Base-by-base conservation (phyloP, 345 rosid species). In the Pistacia vera region DNA sequence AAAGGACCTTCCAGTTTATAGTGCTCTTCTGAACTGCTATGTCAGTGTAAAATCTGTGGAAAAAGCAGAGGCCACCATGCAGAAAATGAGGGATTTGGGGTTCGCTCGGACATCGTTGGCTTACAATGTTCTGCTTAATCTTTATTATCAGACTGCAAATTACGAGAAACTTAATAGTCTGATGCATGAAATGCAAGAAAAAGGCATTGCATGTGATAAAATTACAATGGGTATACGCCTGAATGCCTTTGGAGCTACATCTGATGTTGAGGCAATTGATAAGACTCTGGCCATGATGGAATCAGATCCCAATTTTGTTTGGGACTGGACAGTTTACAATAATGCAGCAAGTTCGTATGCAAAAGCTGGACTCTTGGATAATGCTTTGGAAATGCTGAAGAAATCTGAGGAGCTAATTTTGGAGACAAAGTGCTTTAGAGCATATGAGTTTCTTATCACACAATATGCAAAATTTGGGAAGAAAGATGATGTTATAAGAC, bases 1-100 rank as follows among this genome's bases (percentile, higher is more conserved):
- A 2, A 80, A 68, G 72, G 36, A 4, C 9, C 52, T 60, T 46
- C 59, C 67, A 61, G 75, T 75, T 62, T 84, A 83, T 59, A n/a
- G 76, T 57, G 72, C 90, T 48, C 87, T 88, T 54, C 82, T 88
- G n/a, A 78, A 77, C 58, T 84, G 90, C 85, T 85, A 86, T 70
- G 73, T 65, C 25, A 20, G 33, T 17, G 73, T 12, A 35, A 72
- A 77, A 30, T 75, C 70, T 22, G 77, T 83, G 54, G 87, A 84
- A 44, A 83, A 86, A 46, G 85, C 91, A 10, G 89, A 86, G 73
- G 79, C 70, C 28, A 17, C 75, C 2, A 48, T 83, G 83, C 79
- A 83, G 70, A 76, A 69, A 51, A 79, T 88, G 81, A 81, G 73
- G 73, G 81, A 75, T 41, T 58, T 83, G 63, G 85, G 87, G 5